Evolutionary conservation across 805 yeast species (phyloP).

Genomic region (Torulaspora franciscae): DNA sequence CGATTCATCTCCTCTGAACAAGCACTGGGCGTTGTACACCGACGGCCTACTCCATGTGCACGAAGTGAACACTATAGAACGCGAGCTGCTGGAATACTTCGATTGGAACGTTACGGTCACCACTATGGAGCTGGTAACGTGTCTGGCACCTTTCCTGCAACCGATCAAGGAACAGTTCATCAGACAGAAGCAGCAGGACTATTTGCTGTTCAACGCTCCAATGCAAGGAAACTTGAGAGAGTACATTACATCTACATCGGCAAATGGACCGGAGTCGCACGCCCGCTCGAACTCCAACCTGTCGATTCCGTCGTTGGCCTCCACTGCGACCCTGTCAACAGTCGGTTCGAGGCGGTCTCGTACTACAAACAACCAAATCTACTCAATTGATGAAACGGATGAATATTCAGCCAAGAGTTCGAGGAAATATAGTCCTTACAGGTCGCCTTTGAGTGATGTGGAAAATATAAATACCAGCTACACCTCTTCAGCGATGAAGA

Average conservation of each 20-base stretch:
- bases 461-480: constrained; percentile 7
- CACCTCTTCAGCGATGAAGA: constrained; percentile 6
- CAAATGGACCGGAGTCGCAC: constrained; percentile 21
- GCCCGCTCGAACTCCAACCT: constrained; percentile 33
- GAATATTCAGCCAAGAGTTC: constrained; percentile 5
- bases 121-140: constrained; percentile 62
- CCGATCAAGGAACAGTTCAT: constrained; percentile 53
- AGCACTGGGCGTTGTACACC: constrained; percentile 93
- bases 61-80: constrained; percentile 88
- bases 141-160: constrained; percentile 67
- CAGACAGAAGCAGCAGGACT: constrained; percentile 25
- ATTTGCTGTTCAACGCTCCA: constrained; percentile 26
- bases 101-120: constrained; percentile 80
- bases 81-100: constrained; percentile 74
- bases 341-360: constrained; percentile 21
- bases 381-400: constrained; percentile 14
- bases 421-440: constrained; percentile 13
- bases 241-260: constrained; percentile 12
- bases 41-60: constrained; percentile 69
- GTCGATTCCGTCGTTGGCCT: constrained; percentile 41
- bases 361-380: constrained; percentile 13
- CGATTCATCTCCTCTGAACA: constrained; percentile 91
- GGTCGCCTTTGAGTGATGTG: constrained; percentile 12
- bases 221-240: constrained; percentile 16
- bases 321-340: constrained; percentile 36